Percentiles rank a stretch among this genome's conserved stretches.
Evolutionary conservation across 163 green algal genomes (phyloP).

Genomic region (Smithsoniella earleae): DNA sequence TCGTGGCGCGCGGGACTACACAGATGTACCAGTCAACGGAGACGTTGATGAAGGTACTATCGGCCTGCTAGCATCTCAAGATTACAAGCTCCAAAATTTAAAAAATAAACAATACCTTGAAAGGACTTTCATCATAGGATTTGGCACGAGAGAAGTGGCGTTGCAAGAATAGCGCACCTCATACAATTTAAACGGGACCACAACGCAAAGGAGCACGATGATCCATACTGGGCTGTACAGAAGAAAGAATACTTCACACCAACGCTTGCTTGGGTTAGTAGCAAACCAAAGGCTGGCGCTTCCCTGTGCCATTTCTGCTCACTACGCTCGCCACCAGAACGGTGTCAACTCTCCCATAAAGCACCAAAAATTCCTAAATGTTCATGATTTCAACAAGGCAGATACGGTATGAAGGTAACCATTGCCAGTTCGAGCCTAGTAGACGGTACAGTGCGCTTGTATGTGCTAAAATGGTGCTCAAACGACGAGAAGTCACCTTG

Average conservation of each 20-base stretch:
- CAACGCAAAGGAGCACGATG: constrained; percentile 70
- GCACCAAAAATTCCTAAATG: too few relatives aligned
- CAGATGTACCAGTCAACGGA: neutral
- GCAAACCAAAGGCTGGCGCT: constrained; percentile 59
- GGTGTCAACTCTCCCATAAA: too few relatives aligned
- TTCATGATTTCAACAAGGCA: too few relatives aligned
- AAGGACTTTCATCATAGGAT: constrained; percentile 1
- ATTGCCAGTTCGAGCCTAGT: too few relatives aligned
- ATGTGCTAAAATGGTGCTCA: too few relatives aligned
- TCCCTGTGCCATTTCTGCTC: too few relatives aligned
- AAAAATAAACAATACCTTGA: neutral
- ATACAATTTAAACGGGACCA: constrained; percentile 87
- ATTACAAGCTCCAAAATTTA: neutral
- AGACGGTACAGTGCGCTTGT: too few relatives aligned
- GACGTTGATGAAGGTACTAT: neutral
- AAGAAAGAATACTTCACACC: constrained; percentile 86
- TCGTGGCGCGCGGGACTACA: neutral
- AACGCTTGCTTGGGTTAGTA: constrained; percentile 68
- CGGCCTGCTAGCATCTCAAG: neutral
- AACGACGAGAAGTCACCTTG: too few relatives aligned
- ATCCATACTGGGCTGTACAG: constrained; percentile 90
- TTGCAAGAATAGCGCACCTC: constrained; percentile 53
- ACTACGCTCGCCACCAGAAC: too few relatives aligned
- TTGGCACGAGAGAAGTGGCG: constrained; percentile 25
- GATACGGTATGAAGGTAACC: too few relatives aligned